phyloP scores from a whole-genome alignment of 176 grass and related monocot species.

The Themeda triandra region DNA sequence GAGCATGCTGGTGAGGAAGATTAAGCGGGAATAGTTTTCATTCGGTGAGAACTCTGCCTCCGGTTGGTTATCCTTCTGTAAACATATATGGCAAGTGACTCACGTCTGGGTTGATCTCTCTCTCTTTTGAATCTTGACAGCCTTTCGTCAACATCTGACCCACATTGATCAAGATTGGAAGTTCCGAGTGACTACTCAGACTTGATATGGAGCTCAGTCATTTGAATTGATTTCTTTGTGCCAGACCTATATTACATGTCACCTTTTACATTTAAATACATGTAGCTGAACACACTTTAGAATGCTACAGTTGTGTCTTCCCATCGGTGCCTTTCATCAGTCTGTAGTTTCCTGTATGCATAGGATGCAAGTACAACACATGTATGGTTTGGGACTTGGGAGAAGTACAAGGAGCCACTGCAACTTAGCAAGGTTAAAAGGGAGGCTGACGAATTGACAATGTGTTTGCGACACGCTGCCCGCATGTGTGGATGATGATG shows the following conservation, averaged over 20 bases:
- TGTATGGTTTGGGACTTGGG: background rate
- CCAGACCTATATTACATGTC: slow-evolving; percentile 19
- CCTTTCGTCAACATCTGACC: slow-evolving; percentile 16
- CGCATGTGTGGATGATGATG: background rate
- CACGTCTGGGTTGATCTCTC: background rate
- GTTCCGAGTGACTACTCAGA: background rate
- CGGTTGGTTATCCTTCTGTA: background rate
- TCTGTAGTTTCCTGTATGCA: background rate
- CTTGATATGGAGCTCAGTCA: slow-evolving; percentile 17
- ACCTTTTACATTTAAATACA: background rate
- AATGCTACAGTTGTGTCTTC: background rate
- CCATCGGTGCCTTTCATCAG: background rate
- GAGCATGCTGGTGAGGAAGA: slow-evolving; percentile 84
- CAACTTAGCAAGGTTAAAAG: background rate
- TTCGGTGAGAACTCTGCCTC: background rate
- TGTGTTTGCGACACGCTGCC: background rate
- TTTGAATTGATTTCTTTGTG: slow-evolving; percentile 5
- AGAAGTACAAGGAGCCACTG: background rate
- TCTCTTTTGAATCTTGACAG: background rate
- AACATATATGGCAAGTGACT: background rate
- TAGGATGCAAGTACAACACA: background rate
- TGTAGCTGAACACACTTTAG: background rate
- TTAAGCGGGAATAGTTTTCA: slow-evolving; percentile 37
- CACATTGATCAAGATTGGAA: slow-evolving; percentile 16
- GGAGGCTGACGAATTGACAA: background rate